Conservation (phyloP, 2,329 filamentous ascomycete species). For the Fusarium cyanostomum region DNA sequence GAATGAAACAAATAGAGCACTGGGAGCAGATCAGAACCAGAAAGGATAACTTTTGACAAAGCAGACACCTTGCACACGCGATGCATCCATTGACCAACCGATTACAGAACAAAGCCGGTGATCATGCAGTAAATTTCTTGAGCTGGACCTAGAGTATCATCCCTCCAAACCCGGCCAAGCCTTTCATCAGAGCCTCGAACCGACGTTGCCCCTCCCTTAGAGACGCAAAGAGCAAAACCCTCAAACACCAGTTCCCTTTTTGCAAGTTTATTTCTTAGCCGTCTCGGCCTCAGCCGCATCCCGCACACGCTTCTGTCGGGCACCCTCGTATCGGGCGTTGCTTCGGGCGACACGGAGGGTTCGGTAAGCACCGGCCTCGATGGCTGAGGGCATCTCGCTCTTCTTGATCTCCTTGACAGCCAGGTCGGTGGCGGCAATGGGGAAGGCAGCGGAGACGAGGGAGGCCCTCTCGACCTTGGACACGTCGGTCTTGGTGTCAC, state of each 20-base stretch:
- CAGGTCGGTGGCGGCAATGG: slow-evolving; percentile 74
- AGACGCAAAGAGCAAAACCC: slow-evolving; percentile 56
- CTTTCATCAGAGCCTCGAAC: slow-evolving; percentile 51
- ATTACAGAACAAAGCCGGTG: slow-evolving; percentile 49
- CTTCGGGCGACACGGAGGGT: slow-evolving; percentile 85
- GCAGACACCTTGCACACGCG: slow-evolving; percentile 31
- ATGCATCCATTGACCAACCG: slow-evolving; percentile 45
- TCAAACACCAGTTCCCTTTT: slow-evolving; percentile 55
- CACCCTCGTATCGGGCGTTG: slow-evolving; percentile 82
- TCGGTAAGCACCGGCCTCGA: slow-evolving; percentile 87
- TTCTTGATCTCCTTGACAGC: slow-evolving; percentile 81
- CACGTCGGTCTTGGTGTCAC: slow-evolving; percentile 87
- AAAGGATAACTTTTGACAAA: slow-evolving; percentile 34
- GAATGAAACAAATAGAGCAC: not conserved
- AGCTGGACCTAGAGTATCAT: slow-evolving; percentile 54
- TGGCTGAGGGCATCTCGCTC: slow-evolving; percentile 77
- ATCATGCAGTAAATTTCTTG: slow-evolving; percentile 56
- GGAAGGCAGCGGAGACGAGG: slow-evolving; percentile 64
- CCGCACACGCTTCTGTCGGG: slow-evolving; percentile 91
- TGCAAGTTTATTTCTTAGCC: slow-evolving; percentile 80
- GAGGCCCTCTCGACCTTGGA: slow-evolving; percentile 70
- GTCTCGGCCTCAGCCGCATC: slow-evolving; percentile 85
- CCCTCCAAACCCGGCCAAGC: slow-evolving; percentile 49
- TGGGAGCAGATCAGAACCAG: slow-evolving; percentile 8
- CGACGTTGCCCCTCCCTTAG: slow-evolving; percentile 51